Evolutionary conservation across 768 basidiomycete genomes (phyloP).

Genomic region (Floccularia luteovirens): DNA sequence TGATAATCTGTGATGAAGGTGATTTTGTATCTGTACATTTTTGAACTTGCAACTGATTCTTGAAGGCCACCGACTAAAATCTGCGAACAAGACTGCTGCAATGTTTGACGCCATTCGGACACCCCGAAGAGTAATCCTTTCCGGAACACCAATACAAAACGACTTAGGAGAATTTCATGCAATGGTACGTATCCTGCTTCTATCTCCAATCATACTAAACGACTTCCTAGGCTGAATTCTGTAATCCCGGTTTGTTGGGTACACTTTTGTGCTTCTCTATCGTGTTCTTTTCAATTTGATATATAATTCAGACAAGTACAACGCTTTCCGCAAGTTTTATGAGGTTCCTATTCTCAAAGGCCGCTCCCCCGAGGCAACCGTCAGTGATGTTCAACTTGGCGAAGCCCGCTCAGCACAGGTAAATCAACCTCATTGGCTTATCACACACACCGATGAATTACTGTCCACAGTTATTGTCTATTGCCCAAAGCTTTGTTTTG

Average conservation of each 20-base stretch:
- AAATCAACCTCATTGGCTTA: not conserved
- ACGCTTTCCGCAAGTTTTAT: constrained; percentile 72
- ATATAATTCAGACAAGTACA: constrained; percentile 67
- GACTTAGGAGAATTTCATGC: constrained; percentile 93
- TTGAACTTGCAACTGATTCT: constrained; percentile 1
- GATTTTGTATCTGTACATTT: not conserved
- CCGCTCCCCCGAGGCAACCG: constrained; percentile 66
- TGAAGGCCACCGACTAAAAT: constrained; percentile 85
- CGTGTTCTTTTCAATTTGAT: constrained; percentile 3
- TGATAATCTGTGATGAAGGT: constrained; percentile 96
- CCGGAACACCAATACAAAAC: constrained; percentile 97
- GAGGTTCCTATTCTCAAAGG: constrained; percentile 85
- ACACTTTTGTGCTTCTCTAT: constrained; percentile 6
- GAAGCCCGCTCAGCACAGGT: constrained; percentile 76
- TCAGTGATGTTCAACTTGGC: constrained; percentile 71
- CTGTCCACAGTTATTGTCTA: constrained; percentile 46
- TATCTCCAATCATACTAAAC: not conserved
- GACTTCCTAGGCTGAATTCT: constrained; percentile 69
- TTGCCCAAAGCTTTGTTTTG: constrained; percentile 86
- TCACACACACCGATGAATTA: not conserved
- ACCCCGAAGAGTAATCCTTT: constrained; percentile 76
- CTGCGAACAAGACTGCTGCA: constrained; percentile 80
- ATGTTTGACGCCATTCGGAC: constrained; percentile 80
- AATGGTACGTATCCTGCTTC: constrained; percentile 56
- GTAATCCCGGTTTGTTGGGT: constrained; percentile 90